phyloP scores from a whole-genome alignment of 345 rosid genomes.

The Moricandia arvensis region DNA sequence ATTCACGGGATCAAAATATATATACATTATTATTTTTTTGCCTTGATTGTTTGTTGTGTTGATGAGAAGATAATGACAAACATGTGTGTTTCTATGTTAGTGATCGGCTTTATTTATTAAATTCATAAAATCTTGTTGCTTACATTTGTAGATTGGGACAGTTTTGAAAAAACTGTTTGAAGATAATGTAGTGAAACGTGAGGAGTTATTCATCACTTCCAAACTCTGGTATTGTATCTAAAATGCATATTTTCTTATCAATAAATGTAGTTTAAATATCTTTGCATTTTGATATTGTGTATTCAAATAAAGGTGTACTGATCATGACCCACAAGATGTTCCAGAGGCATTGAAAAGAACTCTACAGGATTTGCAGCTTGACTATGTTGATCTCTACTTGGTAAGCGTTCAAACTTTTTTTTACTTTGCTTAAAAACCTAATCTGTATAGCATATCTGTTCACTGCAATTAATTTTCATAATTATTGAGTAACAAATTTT shows the following conservation, averaged over 20 bases:
- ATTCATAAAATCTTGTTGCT: background rate
- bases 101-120: background rate
- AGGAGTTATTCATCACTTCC: slow-evolving; percentile 63
- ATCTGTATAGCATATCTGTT: background rate
- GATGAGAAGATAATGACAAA: background rate
- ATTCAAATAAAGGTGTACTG: slow-evolving; percentile 45
- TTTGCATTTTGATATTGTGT: background rate
- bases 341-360: slow-evolving; percentile 53
- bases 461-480: no score
- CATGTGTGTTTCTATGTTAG: background rate
- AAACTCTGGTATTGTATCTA: slow-evolving; percentile 50
- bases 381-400: slow-evolving; percentile 61
- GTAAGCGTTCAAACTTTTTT: slow-evolving; percentile 41
- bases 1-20: no score
- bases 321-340: slow-evolving; percentile 65
- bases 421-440: background rate
- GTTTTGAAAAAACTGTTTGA: slow-evolving; percentile 48
- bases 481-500: background rate
- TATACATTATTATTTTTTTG: no score
- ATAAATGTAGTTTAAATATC: background rate
- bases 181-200: slow-evolving; percentile 55
- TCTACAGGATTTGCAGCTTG: slow-evolving; percentile 57
- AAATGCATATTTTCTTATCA: background rate
- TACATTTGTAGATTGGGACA: slow-evolving; percentile 44
- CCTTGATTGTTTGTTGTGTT: background rate